Conservation (phyloP, 257 asterid genomes). For the Plectranthus barbatus region DNA sequence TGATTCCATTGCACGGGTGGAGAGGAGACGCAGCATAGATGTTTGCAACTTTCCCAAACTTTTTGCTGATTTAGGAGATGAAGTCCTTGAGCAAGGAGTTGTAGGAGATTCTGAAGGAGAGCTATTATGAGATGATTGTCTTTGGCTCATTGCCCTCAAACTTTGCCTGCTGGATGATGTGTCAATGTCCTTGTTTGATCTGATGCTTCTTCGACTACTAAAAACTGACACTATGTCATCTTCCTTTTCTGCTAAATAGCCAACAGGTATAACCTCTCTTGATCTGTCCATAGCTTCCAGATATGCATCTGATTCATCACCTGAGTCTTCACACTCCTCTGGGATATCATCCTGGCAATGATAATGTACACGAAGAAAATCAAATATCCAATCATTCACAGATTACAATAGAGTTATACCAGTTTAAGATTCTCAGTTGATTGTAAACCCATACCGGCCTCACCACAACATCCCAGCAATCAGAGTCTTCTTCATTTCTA, state of each 20-base stretch:
- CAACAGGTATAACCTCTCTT: slow-evolving; percentile 12
- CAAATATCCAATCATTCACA: background rate
- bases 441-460: background rate
- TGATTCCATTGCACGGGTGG: slow-evolving; percentile 42
- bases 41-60: slow-evolving; percentile 28
- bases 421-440: background rate
- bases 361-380: no score
- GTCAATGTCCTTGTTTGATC: slow-evolving; percentile 21
- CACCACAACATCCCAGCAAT: slow-evolving; percentile 44
- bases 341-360: slow-evolving; percentile 37
- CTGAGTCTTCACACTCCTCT: slow-evolving; percentile 38
- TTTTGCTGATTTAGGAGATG: slow-evolving; percentile 36
- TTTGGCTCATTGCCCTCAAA: slow-evolving; percentile 19
- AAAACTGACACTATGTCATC: slow-evolving; percentile 21
- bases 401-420: background rate
- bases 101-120: slow-evolving; percentile 42
- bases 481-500: slow-evolving; percentile 33
- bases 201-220: slow-evolving; percentile 25
- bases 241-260: slow-evolving; percentile 14
- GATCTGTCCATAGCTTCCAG: slow-evolving; percentile 5
- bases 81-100: slow-evolving; percentile 25
- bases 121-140: slow-evolving; percentile 34
- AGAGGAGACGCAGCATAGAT: slow-evolving; percentile 49
- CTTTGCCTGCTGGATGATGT: slow-evolving; percentile 19
- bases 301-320: slow-evolving; percentile 13